A percentile compares a stretch with the other conserved stretches of the same genome.
These are phyloP conservation scores for Gossypium sturtianum DNA, from an alignment of 345 rosid species.

Conservation along the genomic window DNA sequence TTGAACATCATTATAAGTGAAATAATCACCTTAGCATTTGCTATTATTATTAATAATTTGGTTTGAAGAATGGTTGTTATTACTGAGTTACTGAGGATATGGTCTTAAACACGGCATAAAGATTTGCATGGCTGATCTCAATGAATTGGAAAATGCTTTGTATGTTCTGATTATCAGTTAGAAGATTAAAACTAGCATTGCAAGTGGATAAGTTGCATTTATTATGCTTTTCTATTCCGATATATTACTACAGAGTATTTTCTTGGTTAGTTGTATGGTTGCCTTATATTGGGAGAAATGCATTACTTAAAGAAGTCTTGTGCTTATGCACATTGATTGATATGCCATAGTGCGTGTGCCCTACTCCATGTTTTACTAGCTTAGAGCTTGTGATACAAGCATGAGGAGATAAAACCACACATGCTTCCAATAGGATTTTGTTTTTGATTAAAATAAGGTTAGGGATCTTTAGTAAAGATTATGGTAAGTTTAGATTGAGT, in stretches of 20 bases:
- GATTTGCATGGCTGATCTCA: not conserved
- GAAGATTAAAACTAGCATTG: not conserved
- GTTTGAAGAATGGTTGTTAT: not conserved
- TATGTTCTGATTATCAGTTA: not conserved
- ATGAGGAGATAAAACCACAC: no score
- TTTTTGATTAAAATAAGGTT: no score
- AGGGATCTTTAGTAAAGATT: no score
- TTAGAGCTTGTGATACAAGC: not conserved
- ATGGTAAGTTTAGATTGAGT: no score
- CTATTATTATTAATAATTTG: not conserved
- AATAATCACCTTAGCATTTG: not conserved
- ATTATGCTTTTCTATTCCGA: not conserved
- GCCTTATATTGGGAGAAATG: not conserved
- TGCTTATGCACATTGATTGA: slow-evolving; percentile 2
- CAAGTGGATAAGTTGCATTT: not conserved
- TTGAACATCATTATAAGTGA: not conserved
- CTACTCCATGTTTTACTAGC: not conserved
- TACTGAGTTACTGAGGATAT: not conserved
- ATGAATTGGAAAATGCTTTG: not conserved
- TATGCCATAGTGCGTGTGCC: not conserved
- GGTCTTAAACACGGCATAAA: not conserved
- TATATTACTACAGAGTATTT: not conserved
- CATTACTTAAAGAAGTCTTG: not conserved
- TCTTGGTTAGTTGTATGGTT: not conserved
- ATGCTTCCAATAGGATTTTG: no score